Base-by-base conservation (phyloP, 2,329 filamentous ascomycete species). In the Thelonectria rubi region DNA sequence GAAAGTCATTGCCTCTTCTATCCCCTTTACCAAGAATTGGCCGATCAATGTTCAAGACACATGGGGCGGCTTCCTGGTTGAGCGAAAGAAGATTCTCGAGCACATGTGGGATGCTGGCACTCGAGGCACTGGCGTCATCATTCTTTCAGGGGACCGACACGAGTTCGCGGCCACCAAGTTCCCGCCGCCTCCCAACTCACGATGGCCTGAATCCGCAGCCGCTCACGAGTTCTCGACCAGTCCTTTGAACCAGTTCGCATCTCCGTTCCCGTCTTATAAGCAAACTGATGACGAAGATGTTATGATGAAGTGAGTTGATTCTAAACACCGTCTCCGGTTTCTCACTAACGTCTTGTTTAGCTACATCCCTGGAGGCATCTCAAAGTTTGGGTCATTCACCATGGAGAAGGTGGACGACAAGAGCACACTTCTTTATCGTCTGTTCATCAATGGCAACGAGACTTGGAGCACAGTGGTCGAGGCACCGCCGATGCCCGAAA, bases 21-120 rank as follows among this genome's bases (percentile, higher is more conserved):
- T 98, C 5, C 95, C 95, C 0, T 97, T 99, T 75, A 98, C 95
- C 7, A 97, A 97, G 80, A 99, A 99, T 77, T 99, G 95, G 94
- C 90, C 88, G 21, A 87, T 97, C 66, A 94, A 95, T 66, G 88
- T 88, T 2, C 84, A 89, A 63, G 95, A 99, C 74, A 98, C 95
- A 0, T 99, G 95, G 95, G 93, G 92, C 48, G 94, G 94, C 0
- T 97, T 97, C 76, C 82, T 97, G 2, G 80, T 84, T 50, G 95
- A 99, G 80, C 89, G 95, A 15, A 86, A 84, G 55, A 83, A 82
- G 57, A 86, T 98, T 24, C 88, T 99, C 14, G 91, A 97, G 75
- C 91, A 92, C 2, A 97, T 97, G 86, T 98, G 95, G 93, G 89
- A 91, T 63, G 89, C 91, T 0, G 89, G 92, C n/a, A 80, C 86